Evolutionary conservation across 208 protist species (phyloP).

Genomic region (Entamoeba dispar): DNA sequence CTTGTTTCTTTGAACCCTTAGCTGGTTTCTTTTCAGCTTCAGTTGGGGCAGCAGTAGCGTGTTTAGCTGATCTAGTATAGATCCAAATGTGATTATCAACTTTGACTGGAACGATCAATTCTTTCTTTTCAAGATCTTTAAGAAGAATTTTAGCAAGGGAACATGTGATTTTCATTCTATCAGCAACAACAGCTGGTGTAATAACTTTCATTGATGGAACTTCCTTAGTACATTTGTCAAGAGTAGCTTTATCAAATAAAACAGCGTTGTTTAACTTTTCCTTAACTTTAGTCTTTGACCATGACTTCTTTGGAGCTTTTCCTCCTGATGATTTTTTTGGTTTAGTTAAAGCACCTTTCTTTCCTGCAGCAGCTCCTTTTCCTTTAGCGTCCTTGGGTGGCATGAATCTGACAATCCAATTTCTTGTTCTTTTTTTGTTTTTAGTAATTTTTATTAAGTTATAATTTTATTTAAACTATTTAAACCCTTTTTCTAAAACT

Average conservation of each 20-base stretch:
- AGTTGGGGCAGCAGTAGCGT: not conserved
- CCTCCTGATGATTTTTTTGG: not conserved
- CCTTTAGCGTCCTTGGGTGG: not conserved
- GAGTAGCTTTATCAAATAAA: constrained; percentile 23
- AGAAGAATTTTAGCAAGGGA: constrained; percentile 18
- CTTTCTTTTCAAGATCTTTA: constrained; percentile 13
- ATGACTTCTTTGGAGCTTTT: not conserved
- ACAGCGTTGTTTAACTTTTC: constrained; percentile 26
- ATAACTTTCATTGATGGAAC: constrained; percentile 22
- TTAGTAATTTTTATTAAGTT: too few relatives aligned
- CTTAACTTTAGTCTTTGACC: constrained; percentile 24
- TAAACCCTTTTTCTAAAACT: too few relatives aligned
- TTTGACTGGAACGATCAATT: constrained; percentile 11
- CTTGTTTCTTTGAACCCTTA: not conserved
- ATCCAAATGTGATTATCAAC: constrained; percentile 12
- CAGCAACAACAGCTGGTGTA: constrained; percentile 21
- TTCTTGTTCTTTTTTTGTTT: too few relatives aligned
- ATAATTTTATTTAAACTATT: too few relatives aligned
- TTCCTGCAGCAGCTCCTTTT: not conserved
- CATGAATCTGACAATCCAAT: not conserved
- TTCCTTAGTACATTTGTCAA: constrained; percentile 26
- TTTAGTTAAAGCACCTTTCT: not conserved
- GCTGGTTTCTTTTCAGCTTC: not conserved
- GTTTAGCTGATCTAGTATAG: constrained; percentile 9
- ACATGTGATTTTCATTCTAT: constrained; percentile 19